These are phyloP conservation scores for Cyberlindnera lachancei DNA, from an alignment of 805 yeast genomes.

Conservation along the genomic window DNA sequence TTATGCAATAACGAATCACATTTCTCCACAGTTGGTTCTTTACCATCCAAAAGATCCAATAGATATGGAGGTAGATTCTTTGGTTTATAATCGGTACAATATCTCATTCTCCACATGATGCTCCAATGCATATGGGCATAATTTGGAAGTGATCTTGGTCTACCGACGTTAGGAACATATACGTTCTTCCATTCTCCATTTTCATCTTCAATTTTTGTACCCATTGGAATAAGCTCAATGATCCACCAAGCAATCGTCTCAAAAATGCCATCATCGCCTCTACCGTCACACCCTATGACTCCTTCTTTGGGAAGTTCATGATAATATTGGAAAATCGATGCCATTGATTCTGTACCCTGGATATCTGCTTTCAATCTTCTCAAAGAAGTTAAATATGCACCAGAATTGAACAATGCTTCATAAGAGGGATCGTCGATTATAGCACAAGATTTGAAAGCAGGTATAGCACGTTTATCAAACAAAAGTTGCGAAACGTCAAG, in stretches of 20 bases:
- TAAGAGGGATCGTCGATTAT: slow-evolving; percentile 4
- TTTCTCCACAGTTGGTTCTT: slow-evolving; percentile 2
- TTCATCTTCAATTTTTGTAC: slow-evolving; percentile 39
- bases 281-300: slow-evolving; percentile 28
- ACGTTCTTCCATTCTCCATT: slow-evolving; percentile 43
- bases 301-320: slow-evolving; percentile 18
- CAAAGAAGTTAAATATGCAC: slow-evolving; percentile 12
- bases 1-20: slow-evolving; percentile 8
- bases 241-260: slow-evolving; percentile 49
- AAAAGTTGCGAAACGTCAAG: slow-evolving; percentile 8
- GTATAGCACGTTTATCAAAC: slow-evolving; percentile 5
- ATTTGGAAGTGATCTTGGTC: slow-evolving; percentile 40
- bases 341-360: slow-evolving; percentile 2
- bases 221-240: slow-evolving; percentile 53
- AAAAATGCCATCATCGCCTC: slow-evolving; percentile 27
- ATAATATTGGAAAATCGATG: slow-evolving; percentile 10
- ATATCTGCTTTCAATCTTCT: slow-evolving; percentile 10
- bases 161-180: slow-evolving; percentile 51
- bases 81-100: slow-evolving; percentile 39
- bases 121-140: slow-evolving; percentile 55
- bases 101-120: slow-evolving; percentile 46
- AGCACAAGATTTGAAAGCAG: slow-evolving; percentile 16
- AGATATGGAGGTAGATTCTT: slow-evolving; percentile 34
- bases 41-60: slow-evolving; percentile 17
- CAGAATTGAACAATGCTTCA: slow-evolving; percentile 11